A percentile compares a stretch with the other conserved stretches of the same genome.
These are phyloP conservation scores for Chytridium lagenaria DNA, from an alignment of 371 early-diverging fungal genomes.

Conservation along the genomic window DNA sequence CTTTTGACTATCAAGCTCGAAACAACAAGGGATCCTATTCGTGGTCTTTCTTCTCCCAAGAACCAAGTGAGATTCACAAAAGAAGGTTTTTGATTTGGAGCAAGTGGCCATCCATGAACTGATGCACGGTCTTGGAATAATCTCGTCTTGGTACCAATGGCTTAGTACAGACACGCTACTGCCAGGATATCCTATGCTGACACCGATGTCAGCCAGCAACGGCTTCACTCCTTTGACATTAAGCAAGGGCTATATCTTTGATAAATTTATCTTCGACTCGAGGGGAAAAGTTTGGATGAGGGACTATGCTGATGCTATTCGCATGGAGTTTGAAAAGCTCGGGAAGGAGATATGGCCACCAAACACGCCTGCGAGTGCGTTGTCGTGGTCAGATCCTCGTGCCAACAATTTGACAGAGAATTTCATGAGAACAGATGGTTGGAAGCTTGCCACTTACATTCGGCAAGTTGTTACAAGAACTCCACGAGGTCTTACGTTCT, in stretches of 20 bases:
- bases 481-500: slow-evolving; percentile 33
- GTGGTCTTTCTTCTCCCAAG: not conserved
- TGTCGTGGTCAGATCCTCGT: not conserved
- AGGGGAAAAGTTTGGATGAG: slow-evolving; percentile 37
- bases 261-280: slow-evolving; percentile 33
- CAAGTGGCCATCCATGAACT: slow-evolving; percentile 66
- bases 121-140: slow-evolving; percentile 72
- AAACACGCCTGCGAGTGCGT: not conserved
- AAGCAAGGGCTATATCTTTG: slow-evolving; percentile 42
- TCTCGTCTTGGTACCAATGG: slow-evolving; percentile 60
- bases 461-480: slow-evolving; percentile 9
- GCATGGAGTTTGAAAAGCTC: slow-evolving; percentile 13
- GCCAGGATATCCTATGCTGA: slow-evolving; percentile 21
- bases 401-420: slow-evolving; percentile 11
- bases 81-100: slow-evolving; percentile 55
- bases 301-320: slow-evolving; percentile 31
- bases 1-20: slow-evolving; percentile 18
- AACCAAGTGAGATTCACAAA: slow-evolving; percentile 1
- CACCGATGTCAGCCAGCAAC: slow-evolving; percentile 20
- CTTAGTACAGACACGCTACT: slow-evolving; percentile 20
- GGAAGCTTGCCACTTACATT: slow-evolving; percentile 20
- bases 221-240: slow-evolving; percentile 26
- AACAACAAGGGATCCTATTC: slow-evolving; percentile 9
- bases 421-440: slow-evolving; percentile 24
- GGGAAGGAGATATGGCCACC: not conserved